Evolutionary conservation across 805 yeast species (phyloP).

Genomic region (Hanseniaspora taiwanica): DNA sequence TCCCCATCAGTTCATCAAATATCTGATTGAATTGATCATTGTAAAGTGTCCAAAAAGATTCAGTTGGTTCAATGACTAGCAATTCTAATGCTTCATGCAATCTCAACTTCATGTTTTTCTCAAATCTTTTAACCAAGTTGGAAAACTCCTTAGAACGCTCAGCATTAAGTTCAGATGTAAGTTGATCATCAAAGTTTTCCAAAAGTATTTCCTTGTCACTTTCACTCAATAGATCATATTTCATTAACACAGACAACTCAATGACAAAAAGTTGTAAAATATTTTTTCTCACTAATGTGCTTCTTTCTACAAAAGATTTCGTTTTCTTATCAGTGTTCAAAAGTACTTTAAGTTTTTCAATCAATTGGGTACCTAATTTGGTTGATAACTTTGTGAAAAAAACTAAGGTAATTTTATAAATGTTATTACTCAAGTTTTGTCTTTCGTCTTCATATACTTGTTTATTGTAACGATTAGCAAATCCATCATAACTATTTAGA

Average conservation of each 20-base stretch:
- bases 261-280: not conserved
- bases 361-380: slow-evolving; percentile 1
- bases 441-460: slow-evolving; percentile 58
- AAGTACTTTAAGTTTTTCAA: not conserved
- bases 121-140: slow-evolving; percentile 28
- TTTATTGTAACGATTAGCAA: slow-evolving; percentile 64
- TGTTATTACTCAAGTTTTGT: slow-evolving; percentile 30
- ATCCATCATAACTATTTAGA: slow-evolving; percentile 43
- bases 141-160: slow-evolving; percentile 29
- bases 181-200: not conserved
- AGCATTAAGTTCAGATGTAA: slow-evolving; percentile 17
- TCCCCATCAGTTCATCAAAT: slow-evolving; percentile 16
- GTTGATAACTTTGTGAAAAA: slow-evolving; percentile 1
- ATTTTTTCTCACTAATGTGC: not conserved
- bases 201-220: not conserved
- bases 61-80: slow-evolving; percentile 35
- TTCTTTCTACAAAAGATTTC: slow-evolving; percentile 5
- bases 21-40: slow-evolving; percentile 30
- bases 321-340: slow-evolving; percentile 1
- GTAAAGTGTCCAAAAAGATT: slow-evolving; percentile 49
- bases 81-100: slow-evolving; percentile 40
- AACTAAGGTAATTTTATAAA: slow-evolving; percentile 23
- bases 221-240: not conserved
- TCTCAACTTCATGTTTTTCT: slow-evolving; percentile 33
- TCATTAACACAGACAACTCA: not conserved